Evolutionary conservation across 2,329 filamentous ascomycete genomes (phyloP).

Genomic region (Uncinocarpus reesii): DNA sequence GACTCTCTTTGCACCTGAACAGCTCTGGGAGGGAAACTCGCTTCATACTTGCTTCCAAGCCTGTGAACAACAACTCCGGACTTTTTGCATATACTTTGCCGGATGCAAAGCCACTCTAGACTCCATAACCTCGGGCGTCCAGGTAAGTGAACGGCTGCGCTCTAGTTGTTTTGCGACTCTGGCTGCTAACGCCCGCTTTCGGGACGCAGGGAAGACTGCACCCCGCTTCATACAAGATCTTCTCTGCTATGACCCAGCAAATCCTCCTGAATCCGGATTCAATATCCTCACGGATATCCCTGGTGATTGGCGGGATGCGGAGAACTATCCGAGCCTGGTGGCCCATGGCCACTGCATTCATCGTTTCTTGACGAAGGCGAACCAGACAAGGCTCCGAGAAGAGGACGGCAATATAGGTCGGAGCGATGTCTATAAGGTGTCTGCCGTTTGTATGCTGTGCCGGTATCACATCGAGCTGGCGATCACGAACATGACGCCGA

Average conservation of each 20-base stretch:
- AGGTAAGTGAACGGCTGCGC: not conserved
- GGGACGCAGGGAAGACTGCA: conserved; percentile 40
- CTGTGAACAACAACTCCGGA: not conserved
- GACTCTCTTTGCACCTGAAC: not conserved
- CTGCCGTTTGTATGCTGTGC: conserved; percentile 52
- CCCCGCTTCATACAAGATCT: conserved; percentile 41
- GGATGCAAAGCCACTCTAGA: not conserved
- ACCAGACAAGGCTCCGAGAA: conserved; percentile 42
- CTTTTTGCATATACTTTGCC: not conserved
- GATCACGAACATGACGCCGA: conserved; percentile 42
- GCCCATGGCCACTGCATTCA: conserved; percentile 47
- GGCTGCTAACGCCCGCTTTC: not conserved
- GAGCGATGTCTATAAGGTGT: conserved; percentile 45
- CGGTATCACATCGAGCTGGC: conserved; percentile 51
- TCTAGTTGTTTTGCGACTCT: too few species aligned
- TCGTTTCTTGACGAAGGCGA: conserved; percentile 46
- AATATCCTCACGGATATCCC: conserved; percentile 51
- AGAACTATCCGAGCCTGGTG: conserved; percentile 27
- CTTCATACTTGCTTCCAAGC: not conserved
- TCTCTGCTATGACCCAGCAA: conserved; percentile 36
- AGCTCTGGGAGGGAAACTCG: not conserved
- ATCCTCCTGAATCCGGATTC: conserved; percentile 36
- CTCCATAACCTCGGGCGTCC: not conserved
- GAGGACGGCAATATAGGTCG: conserved; percentile 24
- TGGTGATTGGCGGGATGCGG: conserved; percentile 36